A percentile compares a stretch with the other conserved stretches of the same genome.
These are phyloP conservation scores for Rhododendron henanense DNA, from an alignment of 148 eudicot species.

Conservation along the genomic window DNA sequence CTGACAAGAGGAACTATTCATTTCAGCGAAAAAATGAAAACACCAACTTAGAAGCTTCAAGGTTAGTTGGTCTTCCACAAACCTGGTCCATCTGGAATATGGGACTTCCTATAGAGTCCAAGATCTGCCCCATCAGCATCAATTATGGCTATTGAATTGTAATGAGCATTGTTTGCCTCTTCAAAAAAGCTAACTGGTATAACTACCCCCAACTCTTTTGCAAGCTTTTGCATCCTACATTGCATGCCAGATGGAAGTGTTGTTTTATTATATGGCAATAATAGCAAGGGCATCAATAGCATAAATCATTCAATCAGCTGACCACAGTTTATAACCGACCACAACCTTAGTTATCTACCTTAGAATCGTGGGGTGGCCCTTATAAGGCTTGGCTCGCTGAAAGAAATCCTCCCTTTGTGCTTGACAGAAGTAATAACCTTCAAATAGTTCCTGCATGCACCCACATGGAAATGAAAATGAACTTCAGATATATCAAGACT, in stretches of 20 bases:
- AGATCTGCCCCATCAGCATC: slow-evolving; percentile 97
- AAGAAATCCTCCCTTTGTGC: slow-evolving; percentile 91
- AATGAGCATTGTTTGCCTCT: slow-evolving; percentile 96
- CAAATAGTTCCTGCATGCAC: slow-evolving; percentile 74
- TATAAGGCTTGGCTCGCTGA: slow-evolving; percentile 79
- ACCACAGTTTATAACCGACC: background rate
- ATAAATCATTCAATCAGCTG: background rate
- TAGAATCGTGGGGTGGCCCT: slow-evolving; percentile 77
- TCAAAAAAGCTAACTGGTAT: slow-evolving; percentile 98
- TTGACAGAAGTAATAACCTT: slow-evolving; percentile 98
- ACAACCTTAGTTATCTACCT: slow-evolving; percentile 35
- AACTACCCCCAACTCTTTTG: slow-evolving; percentile 90
- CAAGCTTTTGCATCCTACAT: slow-evolving; percentile 87
- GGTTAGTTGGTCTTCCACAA: background rate
- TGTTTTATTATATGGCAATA: background rate
- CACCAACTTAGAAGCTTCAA: background rate
- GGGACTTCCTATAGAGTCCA: slow-evolving; percentile 93
- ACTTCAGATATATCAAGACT: background rate
- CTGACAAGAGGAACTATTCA: slow-evolving; percentile 29
- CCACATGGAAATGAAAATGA: background rate
- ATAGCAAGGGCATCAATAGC: background rate
- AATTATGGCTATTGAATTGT: slow-evolving; percentile 85
- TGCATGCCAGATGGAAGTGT: background rate
- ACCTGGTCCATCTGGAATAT: slow-evolving; percentile 99
- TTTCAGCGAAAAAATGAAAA: background rate